phyloP scores from a whole-genome alignment of 2,329 filamentous ascomycete genomes.

The Penicillium sp. region DNA sequence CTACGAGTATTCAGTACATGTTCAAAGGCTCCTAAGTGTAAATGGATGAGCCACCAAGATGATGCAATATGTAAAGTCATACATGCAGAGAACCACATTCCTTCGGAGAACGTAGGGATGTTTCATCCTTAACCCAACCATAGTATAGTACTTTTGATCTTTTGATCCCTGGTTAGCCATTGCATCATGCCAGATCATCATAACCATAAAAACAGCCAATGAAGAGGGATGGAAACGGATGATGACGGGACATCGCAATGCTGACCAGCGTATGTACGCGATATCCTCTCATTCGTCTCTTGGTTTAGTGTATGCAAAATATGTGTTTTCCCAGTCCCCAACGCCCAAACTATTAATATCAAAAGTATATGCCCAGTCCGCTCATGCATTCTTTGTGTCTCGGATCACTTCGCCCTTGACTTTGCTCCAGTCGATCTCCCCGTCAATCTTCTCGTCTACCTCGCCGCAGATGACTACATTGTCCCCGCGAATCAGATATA shows the following conservation, averaged over 20 bases:
- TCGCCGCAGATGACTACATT: conserved; percentile 87
- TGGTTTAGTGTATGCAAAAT: conserved; percentile 8
- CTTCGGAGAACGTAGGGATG: conserved; percentile 2
- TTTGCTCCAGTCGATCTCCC: conserved; percentile 85
- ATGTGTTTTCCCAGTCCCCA: conserved; percentile 6
- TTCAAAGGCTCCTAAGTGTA: background rate
- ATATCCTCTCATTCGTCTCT: background rate
- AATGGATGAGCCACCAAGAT: background rate
- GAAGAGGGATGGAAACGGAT: background rate
- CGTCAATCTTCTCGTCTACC: conserved; percentile 83
- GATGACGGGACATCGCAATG: background rate
- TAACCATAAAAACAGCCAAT: background rate
- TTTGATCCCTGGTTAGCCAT: background rate
- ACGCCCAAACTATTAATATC: conserved; percentile 9
- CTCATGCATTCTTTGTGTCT: conserved; percentile 69
- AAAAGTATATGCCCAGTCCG: conserved; percentile 4
- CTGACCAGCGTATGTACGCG: background rate
- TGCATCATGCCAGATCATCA: conserved; percentile 1
- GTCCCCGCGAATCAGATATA: conserved; percentile 90
- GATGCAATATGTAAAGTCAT: background rate
- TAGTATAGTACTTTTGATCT: no score
- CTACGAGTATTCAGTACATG: no score
- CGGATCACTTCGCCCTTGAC: conserved; percentile 81
- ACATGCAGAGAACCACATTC: conserved; percentile 9
- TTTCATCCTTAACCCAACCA: background rate